These are phyloP conservation scores for Paxillus rubicundulus DNA, from an alignment of 768 basidiomycete species.

Conservation along the genomic window DNA sequence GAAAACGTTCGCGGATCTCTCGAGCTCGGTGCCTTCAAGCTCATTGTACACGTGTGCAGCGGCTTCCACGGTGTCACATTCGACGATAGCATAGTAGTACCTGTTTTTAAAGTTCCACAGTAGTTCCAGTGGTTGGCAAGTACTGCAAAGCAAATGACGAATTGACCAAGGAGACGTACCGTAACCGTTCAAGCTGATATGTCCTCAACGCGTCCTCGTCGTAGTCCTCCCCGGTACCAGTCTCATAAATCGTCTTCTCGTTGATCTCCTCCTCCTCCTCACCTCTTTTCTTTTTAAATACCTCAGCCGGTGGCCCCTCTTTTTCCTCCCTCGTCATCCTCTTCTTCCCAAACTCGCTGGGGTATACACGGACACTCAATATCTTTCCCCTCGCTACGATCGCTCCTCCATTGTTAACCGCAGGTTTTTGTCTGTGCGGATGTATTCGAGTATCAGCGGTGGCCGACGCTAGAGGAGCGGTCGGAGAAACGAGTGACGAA, in stretches of 20 bases:
- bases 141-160: not conserved
- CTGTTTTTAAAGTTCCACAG: conserved; percentile 40
- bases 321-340: conserved; percentile 82
- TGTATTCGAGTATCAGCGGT: conserved; percentile 21
- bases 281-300: conserved; percentile 62
- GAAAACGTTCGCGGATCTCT: conserved; percentile 94
- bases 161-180: conserved; percentile 47
- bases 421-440: conserved; percentile 14
- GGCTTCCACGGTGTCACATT: conserved; percentile 75
- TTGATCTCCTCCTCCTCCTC: conserved; percentile 54
- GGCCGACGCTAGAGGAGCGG: conserved; percentile 41
- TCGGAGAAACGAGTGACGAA: conserved; percentile 74
- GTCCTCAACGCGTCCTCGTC: conserved; percentile 84
- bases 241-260: conserved; percentile 62
- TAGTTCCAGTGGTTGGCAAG: not conserved
- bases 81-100: conserved; percentile 93
- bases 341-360: conserved; percentile 90
- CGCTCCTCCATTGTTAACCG: conserved; percentile 7
- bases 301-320: conserved; percentile 84
- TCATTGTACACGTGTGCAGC: conserved; percentile 81
- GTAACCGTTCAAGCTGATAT: conserved; percentile 90
- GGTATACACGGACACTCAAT: conserved; percentile 78
- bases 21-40: conserved; percentile 92
- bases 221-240: conserved; percentile 72
- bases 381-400: conserved; percentile 61